Evolutionary conservation across 192 early-diverging fungal genomes (phyloP), one percentile per base, ranked within the genome.

Genomic region (Coemansia sp.): DNA sequence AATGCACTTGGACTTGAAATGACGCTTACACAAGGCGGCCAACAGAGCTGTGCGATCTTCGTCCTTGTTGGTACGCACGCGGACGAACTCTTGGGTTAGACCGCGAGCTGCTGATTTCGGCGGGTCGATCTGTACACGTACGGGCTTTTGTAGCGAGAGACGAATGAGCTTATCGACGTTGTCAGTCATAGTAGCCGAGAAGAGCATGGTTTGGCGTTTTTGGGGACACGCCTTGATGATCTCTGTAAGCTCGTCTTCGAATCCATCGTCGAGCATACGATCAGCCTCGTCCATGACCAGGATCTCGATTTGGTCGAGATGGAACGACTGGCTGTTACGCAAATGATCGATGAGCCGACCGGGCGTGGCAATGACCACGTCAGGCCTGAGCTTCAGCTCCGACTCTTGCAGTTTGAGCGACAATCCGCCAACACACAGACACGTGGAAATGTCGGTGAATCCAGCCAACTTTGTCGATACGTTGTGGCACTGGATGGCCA

Each of bases 181-280:
- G 74, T 98, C 95, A 8, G 98, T 99, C 98, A 98, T 98, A 15
- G 98, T 99, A 21, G 98, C 98, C 27, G 98, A 99, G 82, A 99
- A 99, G 6, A 99, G 84, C 95, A 99, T 97, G 2, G 96, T 96
- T 75, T 99, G 98, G 53, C 98, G 89, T 48, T 86, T 87, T 63
- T 88, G 87, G 3, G 98, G 98, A 46, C 92, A 93, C 46, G 90
- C 61, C 60, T 90, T 91, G 73, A 99, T 86, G 77, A 99, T 98
- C 77, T 99, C 95, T 15, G 90, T 91, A 57, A 99, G 87, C 75
- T 99, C 98, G 67, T 90, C 95, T 12, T 91, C 87, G 76, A 99
- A 99, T 29, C 98, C 98, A 75, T 98, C 95, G 76, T 99, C 98
- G 9, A 99, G 85, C 89, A 99, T 98, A 64, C 92, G 89, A 86